These are phyloP conservation scores for Saccharomycopsis oosterbeekiorum DNA, from an alignment of 805 yeast genomes.

Conservation along the genomic window DNA sequence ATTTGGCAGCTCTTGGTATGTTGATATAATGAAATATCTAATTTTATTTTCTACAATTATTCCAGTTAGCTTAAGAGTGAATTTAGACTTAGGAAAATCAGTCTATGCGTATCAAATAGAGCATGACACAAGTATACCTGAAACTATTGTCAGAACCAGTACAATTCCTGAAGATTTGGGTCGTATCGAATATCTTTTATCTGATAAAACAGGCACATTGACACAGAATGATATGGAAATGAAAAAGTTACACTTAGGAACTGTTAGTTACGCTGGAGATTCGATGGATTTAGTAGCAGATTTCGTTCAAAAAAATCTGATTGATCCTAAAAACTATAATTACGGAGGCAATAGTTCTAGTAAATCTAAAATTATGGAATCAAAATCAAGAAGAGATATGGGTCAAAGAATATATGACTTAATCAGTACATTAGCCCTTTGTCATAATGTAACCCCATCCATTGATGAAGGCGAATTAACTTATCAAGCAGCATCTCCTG, in stretches of 20 bases:
- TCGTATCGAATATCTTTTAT: slow-evolving; percentile 80
- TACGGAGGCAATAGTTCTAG: slow-evolving; percentile 13
- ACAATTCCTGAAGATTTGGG: slow-evolving; percentile 98
- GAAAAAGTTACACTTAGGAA: slow-evolving; percentile 85
- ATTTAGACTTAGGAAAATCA: slow-evolving; percentile 88
- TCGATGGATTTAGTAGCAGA: slow-evolving; percentile 81
- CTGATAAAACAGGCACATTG: slow-evolving; percentile 95
- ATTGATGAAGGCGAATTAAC: slow-evolving; percentile 64
- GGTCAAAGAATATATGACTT: slow-evolving; percentile 71
- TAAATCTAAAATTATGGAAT: slow-evolving; percentile 22
- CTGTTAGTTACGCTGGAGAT: slow-evolving; percentile 87
- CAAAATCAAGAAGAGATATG: slow-evolving; percentile 53
- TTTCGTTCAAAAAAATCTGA: slow-evolving; percentile 36
- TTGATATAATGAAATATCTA: slow-evolving; percentile 81
- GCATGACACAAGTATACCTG: slow-evolving; percentile 70
- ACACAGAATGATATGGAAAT: slow-evolving; percentile 98
- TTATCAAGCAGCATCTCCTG: slow-evolving; percentile 98
- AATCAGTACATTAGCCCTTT: slow-evolving; percentile 75
- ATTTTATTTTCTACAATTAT: slow-evolving; percentile 91
- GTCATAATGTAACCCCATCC: slow-evolving; percentile 96
- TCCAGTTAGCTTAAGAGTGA: slow-evolving; percentile 92
- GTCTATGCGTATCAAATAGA: slow-evolving; percentile 95
- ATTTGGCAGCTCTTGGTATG: slow-evolving; percentile 59
- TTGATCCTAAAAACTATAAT: slow-evolving; percentile 12
- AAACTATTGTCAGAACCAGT: slow-evolving; percentile 89